A percentile compares a stretch with the other conserved stretches of the same genome.
phyloP scores from a whole-genome alignment of 2,329 filamentous ascomycete genomes.

The Monosporascus cannonballus region DNA sequence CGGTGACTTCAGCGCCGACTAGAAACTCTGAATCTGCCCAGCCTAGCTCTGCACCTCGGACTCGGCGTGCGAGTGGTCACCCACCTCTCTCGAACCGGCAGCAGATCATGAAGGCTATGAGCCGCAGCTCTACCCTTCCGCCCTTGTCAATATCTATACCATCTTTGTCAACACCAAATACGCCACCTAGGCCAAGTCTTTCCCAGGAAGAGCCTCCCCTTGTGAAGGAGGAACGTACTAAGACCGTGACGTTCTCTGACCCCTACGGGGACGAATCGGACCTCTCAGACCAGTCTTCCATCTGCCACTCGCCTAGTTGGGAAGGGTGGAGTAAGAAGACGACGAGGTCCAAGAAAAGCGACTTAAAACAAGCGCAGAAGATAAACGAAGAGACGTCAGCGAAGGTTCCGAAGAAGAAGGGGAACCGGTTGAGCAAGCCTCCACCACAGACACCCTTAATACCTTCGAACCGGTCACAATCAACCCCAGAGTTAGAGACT shows the following conservation, averaged over 20 bases:
- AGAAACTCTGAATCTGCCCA: constrained; percentile 20
- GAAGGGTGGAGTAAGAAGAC: constrained; percentile 49
- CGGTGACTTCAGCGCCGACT: constrained; percentile 20
- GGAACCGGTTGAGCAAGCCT: constrained; percentile 32
- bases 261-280: constrained; percentile 25
- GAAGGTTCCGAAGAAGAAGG: constrained; percentile 31
- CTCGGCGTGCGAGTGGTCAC: constrained; percentile 25
- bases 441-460: constrained; percentile 23
- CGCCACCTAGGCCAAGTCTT: constrained; percentile 12
- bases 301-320: constrained; percentile 59
- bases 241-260: constrained; percentile 35
- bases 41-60: constrained; percentile 22
- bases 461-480: constrained; percentile 19
- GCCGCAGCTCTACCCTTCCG: constrained; percentile 23
- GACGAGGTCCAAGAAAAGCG: constrained; percentile 40
- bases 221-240: constrained; percentile 25
- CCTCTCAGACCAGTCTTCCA: constrained; percentile 41
- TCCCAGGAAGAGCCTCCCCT: constrained; percentile 10
- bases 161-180: constrained; percentile 16
- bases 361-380: constrained; percentile 33
- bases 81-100: constrained; percentile 27
- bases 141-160: constrained; percentile 28
- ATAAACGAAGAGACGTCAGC: constrained; percentile 32
- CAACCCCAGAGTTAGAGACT: constrained; percentile 19
- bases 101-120: constrained; percentile 28